Conservation (phyloP, 768 basidiomycete genomes). For the Goffeauzyma gilvescens region DNA sequence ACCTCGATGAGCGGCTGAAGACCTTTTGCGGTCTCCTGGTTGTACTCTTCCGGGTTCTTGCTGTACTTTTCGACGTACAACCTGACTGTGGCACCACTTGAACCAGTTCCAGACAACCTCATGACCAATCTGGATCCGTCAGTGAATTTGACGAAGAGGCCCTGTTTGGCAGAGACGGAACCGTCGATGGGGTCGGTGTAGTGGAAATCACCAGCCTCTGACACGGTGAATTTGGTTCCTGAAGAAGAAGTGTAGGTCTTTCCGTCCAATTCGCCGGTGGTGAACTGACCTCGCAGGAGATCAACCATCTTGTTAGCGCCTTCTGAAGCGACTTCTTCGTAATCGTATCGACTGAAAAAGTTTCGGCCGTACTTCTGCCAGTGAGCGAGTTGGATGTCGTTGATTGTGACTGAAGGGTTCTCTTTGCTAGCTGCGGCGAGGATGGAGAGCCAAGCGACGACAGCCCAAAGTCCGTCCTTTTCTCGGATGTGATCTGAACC, state of each 20-base stretch:
- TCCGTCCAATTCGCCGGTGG: conserved; percentile 43
- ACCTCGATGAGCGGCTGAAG: conserved; percentile 90
- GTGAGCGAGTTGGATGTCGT: conserved; percentile 69
- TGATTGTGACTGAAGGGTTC: conserved; percentile 41
- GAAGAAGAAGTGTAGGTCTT: conserved; percentile 46
- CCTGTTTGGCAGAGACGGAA: conserved; percentile 83
- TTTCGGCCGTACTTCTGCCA: conserved; percentile 86
- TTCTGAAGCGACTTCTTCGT: conserved; percentile 86
- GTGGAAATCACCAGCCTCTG: conserved; percentile 64
- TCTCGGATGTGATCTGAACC: conserved; percentile 99
- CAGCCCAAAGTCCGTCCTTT: conserved; percentile 97
- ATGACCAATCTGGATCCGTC: conserved; percentile 92
- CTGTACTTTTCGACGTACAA: conserved; percentile 75
- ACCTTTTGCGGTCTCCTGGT: conserved; percentile 53
- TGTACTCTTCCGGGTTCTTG: conserved; percentile 40
- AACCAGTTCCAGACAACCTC: conserved; percentile 87
- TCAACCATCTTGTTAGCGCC: conserved; percentile 72
- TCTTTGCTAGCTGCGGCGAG: conserved; percentile 65
- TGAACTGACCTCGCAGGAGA: conserved; percentile 53
- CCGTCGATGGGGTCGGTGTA: conserved; percentile 98
- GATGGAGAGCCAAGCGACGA: conserved; percentile 95
- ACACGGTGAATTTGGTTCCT: conserved; percentile 54
- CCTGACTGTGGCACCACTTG: conserved; percentile 84
- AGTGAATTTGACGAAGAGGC: conserved; percentile 72
- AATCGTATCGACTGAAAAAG: conserved; percentile 98